Evolutionary conservation across 305 asterid genomes (phyloP).

Genomic region (Caryopteris hybrid): DNA sequence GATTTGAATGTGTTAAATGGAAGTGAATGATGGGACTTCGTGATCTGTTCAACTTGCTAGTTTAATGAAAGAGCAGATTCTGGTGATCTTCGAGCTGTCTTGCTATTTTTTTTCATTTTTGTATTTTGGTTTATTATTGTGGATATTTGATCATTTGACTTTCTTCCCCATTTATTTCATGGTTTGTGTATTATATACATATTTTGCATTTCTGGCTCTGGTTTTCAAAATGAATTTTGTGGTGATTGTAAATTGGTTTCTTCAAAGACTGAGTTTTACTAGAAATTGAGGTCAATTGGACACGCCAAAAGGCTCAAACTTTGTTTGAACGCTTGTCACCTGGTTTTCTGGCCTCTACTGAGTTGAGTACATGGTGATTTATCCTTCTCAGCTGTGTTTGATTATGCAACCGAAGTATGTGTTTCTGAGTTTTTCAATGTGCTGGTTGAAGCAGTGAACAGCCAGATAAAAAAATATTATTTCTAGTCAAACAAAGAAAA

Average conservation of each 20-base stretch:
- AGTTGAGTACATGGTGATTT: conserved; percentile 6
- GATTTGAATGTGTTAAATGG: conserved; percentile 4
- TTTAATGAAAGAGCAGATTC: background rate
- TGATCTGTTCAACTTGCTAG: conserved; percentile 15
- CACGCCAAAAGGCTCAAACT: background rate
- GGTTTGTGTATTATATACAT: background rate
- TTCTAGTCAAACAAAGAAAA: background rate
- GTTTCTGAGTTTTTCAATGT: background rate
- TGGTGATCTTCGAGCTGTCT: conserved; percentile 6
- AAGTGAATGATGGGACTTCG: background rate
- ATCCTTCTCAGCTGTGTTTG: background rate
- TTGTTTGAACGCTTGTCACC: background rate
- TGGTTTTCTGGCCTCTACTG: background rate
- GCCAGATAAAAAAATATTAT: background rate
- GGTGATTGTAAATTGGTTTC: background rate
- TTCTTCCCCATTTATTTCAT: background rate
- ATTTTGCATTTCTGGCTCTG: background rate
- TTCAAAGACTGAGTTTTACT: background rate
- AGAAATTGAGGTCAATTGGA: background rate
- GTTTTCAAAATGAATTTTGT: background rate
- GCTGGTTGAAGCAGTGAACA: background rate
- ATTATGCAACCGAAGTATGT: background rate
- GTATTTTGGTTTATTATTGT: background rate
- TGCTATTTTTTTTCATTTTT: background rate
- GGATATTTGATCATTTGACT: background rate